Base-by-base conservation (phyloP, 1,284 basidiomycete species). In the Apiotrichum sp. region DNA sequence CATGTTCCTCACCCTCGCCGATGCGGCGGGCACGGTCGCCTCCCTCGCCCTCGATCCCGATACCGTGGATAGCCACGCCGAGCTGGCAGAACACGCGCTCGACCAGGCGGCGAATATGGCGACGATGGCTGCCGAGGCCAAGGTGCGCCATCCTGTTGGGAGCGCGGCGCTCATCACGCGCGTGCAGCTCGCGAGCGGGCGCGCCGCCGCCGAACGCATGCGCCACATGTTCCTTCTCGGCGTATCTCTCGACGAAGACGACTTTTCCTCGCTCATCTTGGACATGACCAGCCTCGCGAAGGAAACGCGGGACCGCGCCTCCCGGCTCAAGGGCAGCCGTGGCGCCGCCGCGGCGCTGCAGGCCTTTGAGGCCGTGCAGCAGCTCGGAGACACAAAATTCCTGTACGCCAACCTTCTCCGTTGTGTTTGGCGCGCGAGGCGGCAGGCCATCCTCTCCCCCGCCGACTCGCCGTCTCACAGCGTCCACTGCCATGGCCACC, bases 41-140 rank as follows among this genome's bases (percentile, higher is more conserved):
- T 53, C 61, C 6, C 62, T 68, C 33, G 64, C 68, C 14, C 48
- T 44, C 16, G 70, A 71, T 43, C 44, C 66, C 29, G 53, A 57
- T n/a, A 59, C 61, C 2, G 71, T 71, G n/a, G 52, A 54, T 33
- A 47, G 60, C 7, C 68, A 73, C 48, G 57, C 69, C 53, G 73
- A 72, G 55, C 62, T 74, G 1, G 67, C 71, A 40, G 73, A 73
- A 50, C 69, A 72, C 45, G 73, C 73, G 10, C 63, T 75, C 7
- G 73, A 75, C 50, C 73, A 74, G 56, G 73, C 74, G 11, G 70
- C 69, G 36, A 72, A 73, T 57, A 73, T 74, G 73, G 70, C 72
- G 1, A 68, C 69, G 1, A 57, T 72, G 3, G 66, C 69, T 22
- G 67, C 65, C 1, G 55, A 65, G 1, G 58, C 64, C 32, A 55